phyloP scores from a whole-genome alignment of 257 asterid species.

The Buddleja alternifolia region DNA sequence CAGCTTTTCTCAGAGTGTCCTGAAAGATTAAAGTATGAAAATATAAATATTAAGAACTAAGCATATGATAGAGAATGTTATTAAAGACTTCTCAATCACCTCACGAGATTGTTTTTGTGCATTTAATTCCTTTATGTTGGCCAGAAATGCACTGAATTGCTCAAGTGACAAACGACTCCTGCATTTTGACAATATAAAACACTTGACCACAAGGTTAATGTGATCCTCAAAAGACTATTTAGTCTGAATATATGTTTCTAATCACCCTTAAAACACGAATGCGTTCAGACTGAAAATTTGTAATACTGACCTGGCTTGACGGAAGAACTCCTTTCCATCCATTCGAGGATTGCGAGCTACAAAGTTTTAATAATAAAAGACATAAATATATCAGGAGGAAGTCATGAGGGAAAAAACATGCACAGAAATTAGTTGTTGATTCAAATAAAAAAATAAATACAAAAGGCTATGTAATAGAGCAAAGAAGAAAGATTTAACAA shows the following conservation, averaged over 20 bases:
- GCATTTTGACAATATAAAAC: conserved; percentile 28
- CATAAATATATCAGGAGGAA: conserved; percentile 12
- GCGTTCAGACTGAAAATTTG: neutral
- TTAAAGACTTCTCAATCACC: conserved; percentile 41
- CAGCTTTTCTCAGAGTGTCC: conserved; percentile 79
- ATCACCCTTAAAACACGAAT: neutral
- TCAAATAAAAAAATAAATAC: neutral
- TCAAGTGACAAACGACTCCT: conserved; percentile 79
- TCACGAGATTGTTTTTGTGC: conserved; percentile 81
- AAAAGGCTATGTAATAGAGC: neutral
- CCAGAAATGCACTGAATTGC: conserved; percentile 78
- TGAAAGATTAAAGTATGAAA: conserved; percentile 17
- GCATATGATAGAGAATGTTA: neutral
- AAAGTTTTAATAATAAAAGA: conserved; percentile 20
- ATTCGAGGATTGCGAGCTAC: conserved; percentile 68
- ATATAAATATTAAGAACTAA: neutral
- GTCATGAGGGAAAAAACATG: conserved; percentile 13
- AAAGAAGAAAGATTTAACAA: neutral
- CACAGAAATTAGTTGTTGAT: neutral
- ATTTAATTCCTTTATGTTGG: conserved; percentile 76
- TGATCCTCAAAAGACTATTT: neutral
- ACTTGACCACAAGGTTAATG: conserved; percentile 23
- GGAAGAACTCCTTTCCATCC: conserved; percentile 87
- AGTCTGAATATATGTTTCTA: neutral
- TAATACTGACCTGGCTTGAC: conserved; percentile 69